phyloP scores from a whole-genome alignment of 2,329 filamentous ascomycete genomes.

The Cladophialophora psammophila region DNA sequence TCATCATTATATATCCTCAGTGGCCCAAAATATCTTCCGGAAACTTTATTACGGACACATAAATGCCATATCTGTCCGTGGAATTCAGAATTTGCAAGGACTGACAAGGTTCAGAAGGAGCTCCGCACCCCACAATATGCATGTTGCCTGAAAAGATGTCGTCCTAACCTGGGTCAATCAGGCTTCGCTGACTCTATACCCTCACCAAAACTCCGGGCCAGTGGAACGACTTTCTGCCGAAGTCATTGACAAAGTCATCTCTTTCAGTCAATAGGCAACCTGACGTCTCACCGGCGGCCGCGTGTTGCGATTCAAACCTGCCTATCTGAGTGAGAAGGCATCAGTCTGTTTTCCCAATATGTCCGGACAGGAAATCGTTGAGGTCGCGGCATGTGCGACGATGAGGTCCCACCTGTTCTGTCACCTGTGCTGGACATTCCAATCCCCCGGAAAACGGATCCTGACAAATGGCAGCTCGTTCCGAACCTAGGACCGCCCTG shows the following conservation, averaged over 20 bases:
- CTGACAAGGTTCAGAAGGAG: constrained; percentile 3
- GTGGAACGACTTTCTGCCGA: neutral
- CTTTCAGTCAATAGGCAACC: constrained; percentile 8
- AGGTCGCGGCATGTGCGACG: neutral
- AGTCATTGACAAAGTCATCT: neutral
- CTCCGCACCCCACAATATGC: constrained; percentile 3
- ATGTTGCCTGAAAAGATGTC: constrained; percentile 2
- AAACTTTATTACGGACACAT: neutral
- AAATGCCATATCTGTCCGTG: constrained; percentile 1
- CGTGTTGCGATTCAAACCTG: constrained; percentile 14
- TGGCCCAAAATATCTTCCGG: neutral
- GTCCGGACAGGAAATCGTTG: neutral
- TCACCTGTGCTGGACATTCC: constrained; percentile 6
- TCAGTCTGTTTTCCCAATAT: constrained; percentile 3
- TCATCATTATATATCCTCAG: constrained; percentile 11
- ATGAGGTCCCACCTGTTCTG: neutral
- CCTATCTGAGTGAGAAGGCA: constrained; percentile 15
- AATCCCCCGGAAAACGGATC: neutral
- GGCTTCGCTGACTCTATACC: neutral
- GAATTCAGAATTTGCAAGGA: neutral
- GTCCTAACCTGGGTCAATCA: constrained; percentile 1
- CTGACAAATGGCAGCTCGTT: neutral
- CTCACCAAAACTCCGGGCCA: neutral
- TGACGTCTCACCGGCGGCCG: constrained; percentile 24
- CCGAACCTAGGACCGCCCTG: neutral